Conservation (phyloP, 768 basidiomycete species). For the Termitomyces sp. region DNA sequence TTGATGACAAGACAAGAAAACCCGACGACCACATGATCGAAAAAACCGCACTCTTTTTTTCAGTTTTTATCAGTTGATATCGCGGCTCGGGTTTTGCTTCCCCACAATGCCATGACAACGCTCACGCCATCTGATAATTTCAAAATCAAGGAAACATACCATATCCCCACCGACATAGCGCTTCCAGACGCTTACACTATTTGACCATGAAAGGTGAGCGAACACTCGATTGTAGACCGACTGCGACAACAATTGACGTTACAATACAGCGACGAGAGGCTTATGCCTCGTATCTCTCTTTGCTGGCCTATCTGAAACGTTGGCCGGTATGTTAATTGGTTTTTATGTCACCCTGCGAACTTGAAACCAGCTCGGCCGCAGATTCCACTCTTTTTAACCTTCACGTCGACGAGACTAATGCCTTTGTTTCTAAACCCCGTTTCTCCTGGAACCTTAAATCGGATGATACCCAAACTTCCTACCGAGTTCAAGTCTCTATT, state of each 20-base stretch:
- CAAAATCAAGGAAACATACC: conserved; percentile 1
- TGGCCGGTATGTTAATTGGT: conserved; percentile 6
- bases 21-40: not conserved
- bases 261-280: conserved; percentile 6
- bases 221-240: too few species aligned
- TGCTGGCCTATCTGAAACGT: conserved; percentile 7
- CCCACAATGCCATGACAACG: conserved; percentile 9
- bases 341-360: not conserved
- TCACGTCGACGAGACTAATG: conserved; percentile 6
- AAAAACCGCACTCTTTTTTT: not conserved
- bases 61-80: not conserved
- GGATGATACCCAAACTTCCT: conserved; percentile 5
- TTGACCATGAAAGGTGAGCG: conserved; percentile 9
- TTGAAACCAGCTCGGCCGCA: not conserved
- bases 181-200: not conserved
- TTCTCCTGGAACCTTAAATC: conserved; percentile 2
- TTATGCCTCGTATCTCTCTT: conserved; percentile 7
- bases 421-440: conserved; percentile 3
- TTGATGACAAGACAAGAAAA: not conserved
- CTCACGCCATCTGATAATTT: not conserved
- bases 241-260: not conserved
- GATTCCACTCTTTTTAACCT: conserved; percentile 13
- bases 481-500: conserved; percentile 2
- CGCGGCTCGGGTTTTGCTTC: not conserved
- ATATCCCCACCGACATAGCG: conserved; percentile 1